These are phyloP conservation scores for Xylaria bambusicola DNA, from an alignment of 495 filamentous ascomycete genomes.

Conservation along the genomic window DNA sequence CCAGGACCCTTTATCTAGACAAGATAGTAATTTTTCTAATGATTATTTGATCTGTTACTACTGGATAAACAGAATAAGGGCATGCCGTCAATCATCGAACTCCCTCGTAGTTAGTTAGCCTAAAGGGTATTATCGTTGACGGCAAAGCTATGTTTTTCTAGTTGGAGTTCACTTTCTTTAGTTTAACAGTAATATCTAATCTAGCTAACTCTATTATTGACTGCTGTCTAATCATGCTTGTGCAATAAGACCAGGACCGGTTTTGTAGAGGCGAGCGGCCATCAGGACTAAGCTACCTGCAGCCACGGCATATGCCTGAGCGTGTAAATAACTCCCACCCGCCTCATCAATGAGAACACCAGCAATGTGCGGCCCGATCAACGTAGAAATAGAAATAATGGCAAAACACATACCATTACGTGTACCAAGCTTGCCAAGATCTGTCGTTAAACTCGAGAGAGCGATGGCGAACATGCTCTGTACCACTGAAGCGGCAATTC, in stretches of 20 bases:
- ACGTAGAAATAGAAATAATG: slow-evolving; percentile 60
- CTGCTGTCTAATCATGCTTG: background rate
- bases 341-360: slow-evolving; percentile 51
- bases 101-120: too few relatives aligned
- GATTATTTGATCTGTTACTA: too few relatives aligned
- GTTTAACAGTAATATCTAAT: too few relatives aligned
- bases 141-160: too few relatives aligned
- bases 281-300: slow-evolving; percentile 2
- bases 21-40: too few relatives aligned
- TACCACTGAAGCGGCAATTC: slow-evolving; percentile 21
- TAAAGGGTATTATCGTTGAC: too few relatives aligned
- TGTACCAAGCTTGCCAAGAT: slow-evolving; percentile 62
- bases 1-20: too few relatives aligned
- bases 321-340: slow-evolving; percentile 53
- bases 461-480: slow-evolving; percentile 56
- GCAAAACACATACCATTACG: slow-evolving; percentile 71
- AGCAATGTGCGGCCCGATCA: slow-evolving; percentile 68
- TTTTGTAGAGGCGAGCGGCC: background rate
- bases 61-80: too few relatives aligned
- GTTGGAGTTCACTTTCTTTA: too few relatives aligned
- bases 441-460: slow-evolving; percentile 58
- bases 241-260: background rate
- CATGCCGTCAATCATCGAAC: too few relatives aligned
- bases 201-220: too few relatives aligned
- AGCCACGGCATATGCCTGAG: slow-evolving; percentile 48